Base-by-base conservation (phyloP, 257 asterid species). In the Ajuga chamaepitys region DNA sequence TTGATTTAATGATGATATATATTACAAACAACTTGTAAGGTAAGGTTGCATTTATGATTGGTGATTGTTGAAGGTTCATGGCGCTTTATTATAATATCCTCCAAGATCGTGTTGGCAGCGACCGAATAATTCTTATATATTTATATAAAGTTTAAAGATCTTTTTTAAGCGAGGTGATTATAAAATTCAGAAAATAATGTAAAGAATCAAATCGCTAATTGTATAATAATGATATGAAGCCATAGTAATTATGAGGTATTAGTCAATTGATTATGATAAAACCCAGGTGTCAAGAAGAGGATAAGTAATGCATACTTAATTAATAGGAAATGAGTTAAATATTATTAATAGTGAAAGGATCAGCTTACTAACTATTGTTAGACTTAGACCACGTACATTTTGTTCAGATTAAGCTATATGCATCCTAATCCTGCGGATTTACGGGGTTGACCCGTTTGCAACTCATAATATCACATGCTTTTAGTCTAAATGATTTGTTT, bases 31-130 rank as follows among this genome's bases (percentile, higher is more conserved):
- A n/a, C n/a, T n/a, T n/a, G n/a, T 30, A 30, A 30, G 51, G 53
- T 52, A 17, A 50, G 14, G 38, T 4, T 47, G 68, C 53, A 78
- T 61, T 75, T 37, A 72, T 22, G 61, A 71, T 45, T 10, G 61
- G 12, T 63, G 45, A 71, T 56, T 52, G 62, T 21, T 3, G 62
- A 44, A 22, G 40, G 48, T 17, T 53, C 74, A 11, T 64, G 30
- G 37, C 14, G 47, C 34, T 65, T 25, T 46, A 12, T 41, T 72
- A 41, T 32, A 9, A 28, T 30, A 12, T 38, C 37, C 25, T 14
- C 9, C 4, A 30, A 18, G 46, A 62, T 62, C 10, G 16, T 14
- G 44, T 20, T 30, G 4, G 4, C 37, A 30, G 4, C 3, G 7
- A 30, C 3, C 0, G 37, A 30, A 30, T 1, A 30, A 30, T 1